Evolutionary conservation across 2,329 filamentous ascomycete species (phyloP).

Genomic region (Thelonectria olida): DNA sequence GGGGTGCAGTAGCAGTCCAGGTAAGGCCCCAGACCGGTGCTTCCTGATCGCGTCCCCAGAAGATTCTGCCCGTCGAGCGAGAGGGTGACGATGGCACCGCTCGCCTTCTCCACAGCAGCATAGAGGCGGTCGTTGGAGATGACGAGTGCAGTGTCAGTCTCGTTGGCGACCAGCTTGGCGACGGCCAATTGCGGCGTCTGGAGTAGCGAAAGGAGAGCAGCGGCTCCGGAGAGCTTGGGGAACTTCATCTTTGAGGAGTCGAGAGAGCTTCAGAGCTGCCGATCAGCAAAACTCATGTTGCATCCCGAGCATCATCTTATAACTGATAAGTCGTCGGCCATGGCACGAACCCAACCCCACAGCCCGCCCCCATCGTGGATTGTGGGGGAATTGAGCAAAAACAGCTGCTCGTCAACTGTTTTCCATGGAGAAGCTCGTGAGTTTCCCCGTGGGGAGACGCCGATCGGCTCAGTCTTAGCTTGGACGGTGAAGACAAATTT

Average conservation of each 20-base stretch:
- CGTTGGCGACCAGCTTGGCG: conserved; percentile 45
- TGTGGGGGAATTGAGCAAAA: conserved; percentile 29
- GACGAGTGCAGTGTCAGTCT: conserved; percentile 45
- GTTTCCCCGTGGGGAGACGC: conserved; percentile 38
- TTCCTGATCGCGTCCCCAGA: conserved; percentile 51
- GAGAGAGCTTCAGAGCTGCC: conserved; percentile 11
- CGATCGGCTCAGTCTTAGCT: conserved; percentile 32
- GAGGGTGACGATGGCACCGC: conserved; percentile 48
- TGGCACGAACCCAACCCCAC: conserved; percentile 24
- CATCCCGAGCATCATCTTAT: conserved; percentile 19
- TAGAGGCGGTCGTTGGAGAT: conserved; percentile 51
- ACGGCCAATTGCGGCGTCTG: conserved; percentile 34
- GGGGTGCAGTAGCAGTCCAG: conserved; percentile 72
- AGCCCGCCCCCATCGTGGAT: conserved; percentile 30
- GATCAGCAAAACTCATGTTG: not conserved
- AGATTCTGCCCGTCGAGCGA: conserved; percentile 56
- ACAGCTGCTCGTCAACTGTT: conserved; percentile 16
- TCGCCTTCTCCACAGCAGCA: conserved; percentile 48
- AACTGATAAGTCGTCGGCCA: no score
- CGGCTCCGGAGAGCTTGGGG: conserved; percentile 27
- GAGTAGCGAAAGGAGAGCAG: conserved; percentile 31
- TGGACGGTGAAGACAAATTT: conserved; percentile 20
- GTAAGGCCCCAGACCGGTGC: conserved; percentile 63
- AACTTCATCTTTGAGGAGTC: conserved; percentile 34
- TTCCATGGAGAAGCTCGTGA: conserved; percentile 17